A percentile compares a stretch with the other conserved stretches of the same genome.
Conservation (phyloP, 2,329 filamentous ascomycete genomes). For the Fonsecaea multimorphosa region DNA sequence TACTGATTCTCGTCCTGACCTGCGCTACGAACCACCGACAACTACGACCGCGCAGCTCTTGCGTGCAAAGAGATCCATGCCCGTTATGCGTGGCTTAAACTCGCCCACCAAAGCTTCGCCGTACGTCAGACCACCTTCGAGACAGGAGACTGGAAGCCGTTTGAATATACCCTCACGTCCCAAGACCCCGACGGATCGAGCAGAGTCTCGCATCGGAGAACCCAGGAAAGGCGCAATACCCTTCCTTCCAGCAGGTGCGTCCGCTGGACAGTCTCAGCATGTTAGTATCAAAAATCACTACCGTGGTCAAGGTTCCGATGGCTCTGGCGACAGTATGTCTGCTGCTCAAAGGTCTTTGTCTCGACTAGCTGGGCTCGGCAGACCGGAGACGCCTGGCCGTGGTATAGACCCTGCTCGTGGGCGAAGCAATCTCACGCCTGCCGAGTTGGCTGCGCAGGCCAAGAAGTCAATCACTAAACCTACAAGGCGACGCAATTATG, state of each 20-base stretch:
- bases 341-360: slow-evolving; percentile 51
- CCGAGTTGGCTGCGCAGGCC: slow-evolving; percentile 59
- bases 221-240: slow-evolving; percentile 69
- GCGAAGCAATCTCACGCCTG: slow-evolving; percentile 56
- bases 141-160: slow-evolving; percentile 46
- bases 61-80: slow-evolving; percentile 66
- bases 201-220: slow-evolving; percentile 46
- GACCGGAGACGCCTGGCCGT: slow-evolving; percentile 57
- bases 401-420: slow-evolving; percentile 48
- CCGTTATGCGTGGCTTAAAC: slow-evolving; percentile 58
- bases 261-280: slow-evolving; percentile 78
- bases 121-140: slow-evolving; percentile 48
- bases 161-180: slow-evolving; percentile 55
- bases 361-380: slow-evolving; percentile 49
- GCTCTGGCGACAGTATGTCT: slow-evolving; percentile 57
- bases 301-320: slow-evolving; percentile 83
- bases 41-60: slow-evolving; percentile 62
- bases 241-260: slow-evolving; percentile 79
- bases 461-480: slow-evolving; percentile 79
- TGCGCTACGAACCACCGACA: slow-evolving; percentile 53
- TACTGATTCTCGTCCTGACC: slow-evolving; percentile 46
- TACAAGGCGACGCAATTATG: slow-evolving; percentile 74
- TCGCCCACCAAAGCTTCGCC: slow-evolving; percentile 43
- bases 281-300: slow-evolving; percentile 73
- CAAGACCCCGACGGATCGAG: slow-evolving; percentile 71